Percentiles rank a stretch among this genome's conserved stretches.
These are phyloP conservation scores for Brassica incana DNA, from an alignment of 345 rosid species.

Conservation along the genomic window DNA sequence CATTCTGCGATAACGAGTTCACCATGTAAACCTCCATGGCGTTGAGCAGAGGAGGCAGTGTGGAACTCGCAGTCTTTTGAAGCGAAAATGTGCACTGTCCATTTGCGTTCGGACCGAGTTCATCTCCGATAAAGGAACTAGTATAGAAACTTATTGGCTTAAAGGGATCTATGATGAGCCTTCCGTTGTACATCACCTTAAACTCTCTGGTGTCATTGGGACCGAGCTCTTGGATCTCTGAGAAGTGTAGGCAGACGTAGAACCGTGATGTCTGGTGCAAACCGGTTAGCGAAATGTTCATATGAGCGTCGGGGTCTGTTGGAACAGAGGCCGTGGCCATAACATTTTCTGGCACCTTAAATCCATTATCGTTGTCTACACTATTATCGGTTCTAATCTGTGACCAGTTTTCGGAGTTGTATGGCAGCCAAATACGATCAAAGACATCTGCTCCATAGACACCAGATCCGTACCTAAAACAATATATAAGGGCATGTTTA, in stretches of 20 bases:
- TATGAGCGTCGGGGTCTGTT: constrained; percentile 9
- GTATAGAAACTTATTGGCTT: constrained; percentile 11
- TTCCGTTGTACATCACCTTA: constrained; percentile 23
- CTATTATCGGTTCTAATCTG: not conserved
- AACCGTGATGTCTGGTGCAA: not conserved
- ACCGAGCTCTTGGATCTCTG: constrained; percentile 27
- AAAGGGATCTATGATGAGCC: not conserved
- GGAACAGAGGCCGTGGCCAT: constrained; percentile 41
- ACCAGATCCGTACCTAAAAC: constrained; percentile 34
- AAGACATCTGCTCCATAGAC: constrained; percentile 13
- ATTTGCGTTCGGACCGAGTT: not conserved
- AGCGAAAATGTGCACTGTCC: not conserved
- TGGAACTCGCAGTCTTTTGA: constrained; percentile 13
- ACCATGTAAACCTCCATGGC: constrained; percentile 31
- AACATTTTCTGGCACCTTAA: constrained; percentile 20
- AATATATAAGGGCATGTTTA: not conserved
- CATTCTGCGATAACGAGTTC: not conserved
- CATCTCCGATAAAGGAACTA: not conserved
- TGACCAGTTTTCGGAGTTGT: not conserved
- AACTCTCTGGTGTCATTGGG: constrained; percentile 36
- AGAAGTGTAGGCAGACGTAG: constrained; percentile 38
- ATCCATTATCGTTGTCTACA: not conserved
- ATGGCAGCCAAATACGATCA: constrained; percentile 44
- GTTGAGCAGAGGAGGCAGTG: constrained; percentile 41
- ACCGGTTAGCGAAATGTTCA: not conserved